These are phyloP conservation scores for Erigeron philadelphicus DNA, from an alignment of 140 eudicot genomes.

Conservation along the genomic window DNA sequence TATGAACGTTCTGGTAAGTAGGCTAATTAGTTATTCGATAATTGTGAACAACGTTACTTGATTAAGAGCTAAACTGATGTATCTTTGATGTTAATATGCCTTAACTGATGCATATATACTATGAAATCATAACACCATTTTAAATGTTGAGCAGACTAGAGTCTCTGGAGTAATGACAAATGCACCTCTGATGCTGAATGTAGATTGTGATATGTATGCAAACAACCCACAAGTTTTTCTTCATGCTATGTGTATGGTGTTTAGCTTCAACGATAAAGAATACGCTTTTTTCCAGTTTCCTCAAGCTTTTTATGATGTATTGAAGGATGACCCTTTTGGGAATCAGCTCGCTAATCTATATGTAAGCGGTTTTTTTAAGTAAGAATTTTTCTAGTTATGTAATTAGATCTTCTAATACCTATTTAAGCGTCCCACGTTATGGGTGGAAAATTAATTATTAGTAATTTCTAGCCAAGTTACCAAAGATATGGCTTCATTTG, in stretches of 20 bases:
- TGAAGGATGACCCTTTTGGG: slow-evolving; percentile 62
- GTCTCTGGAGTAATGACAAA: slow-evolving; percentile 67
- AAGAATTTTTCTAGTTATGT: too few species aligned
- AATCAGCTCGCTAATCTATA: slow-evolving; percentile 32
- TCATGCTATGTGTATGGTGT: slow-evolving; percentile 55
- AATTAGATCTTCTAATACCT: too few species aligned
- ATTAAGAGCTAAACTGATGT: too few species aligned
- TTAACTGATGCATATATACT: too few species aligned
- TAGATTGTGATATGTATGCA: slow-evolving; percentile 60
- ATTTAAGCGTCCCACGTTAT: too few species aligned
- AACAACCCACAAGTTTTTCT: slow-evolving; percentile 51
- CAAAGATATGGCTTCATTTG: too few species aligned
- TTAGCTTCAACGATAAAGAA: slow-evolving; percentile 28
- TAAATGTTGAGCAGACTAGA: slow-evolving; percentile 38
- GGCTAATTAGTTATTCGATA: not conserved
- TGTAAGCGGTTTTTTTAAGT: slow-evolving; percentile 17
- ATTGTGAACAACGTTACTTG: too few species aligned
- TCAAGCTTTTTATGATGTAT: slow-evolving; percentile 45
- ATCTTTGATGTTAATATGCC: too few species aligned
- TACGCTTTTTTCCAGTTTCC: slow-evolving; percentile 45
- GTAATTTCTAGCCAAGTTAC: too few species aligned
- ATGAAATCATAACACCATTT: too few species aligned
- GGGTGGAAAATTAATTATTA: too few species aligned
- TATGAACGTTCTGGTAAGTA: slow-evolving; percentile 57
- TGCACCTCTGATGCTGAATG: slow-evolving; percentile 58